These are phyloP conservation scores for Beta lomatogona DNA, from an alignment of 179 eudicot genomes.

Conservation along the genomic window DNA sequence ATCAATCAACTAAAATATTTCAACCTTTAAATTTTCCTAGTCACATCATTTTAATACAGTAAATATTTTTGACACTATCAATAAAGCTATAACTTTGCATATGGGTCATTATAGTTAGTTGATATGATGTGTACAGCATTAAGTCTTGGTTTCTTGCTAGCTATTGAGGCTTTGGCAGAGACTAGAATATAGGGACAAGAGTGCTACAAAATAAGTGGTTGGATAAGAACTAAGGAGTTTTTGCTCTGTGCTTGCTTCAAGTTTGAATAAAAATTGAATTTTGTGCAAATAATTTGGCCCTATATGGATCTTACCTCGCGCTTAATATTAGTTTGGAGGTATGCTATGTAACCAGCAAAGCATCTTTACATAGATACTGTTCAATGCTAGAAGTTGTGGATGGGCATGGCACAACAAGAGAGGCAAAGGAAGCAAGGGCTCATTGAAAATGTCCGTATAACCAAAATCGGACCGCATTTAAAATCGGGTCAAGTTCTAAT, in stretches of 20 bases:
- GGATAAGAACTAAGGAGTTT: not conserved
- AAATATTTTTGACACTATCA: too few species aligned
- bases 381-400: not conserved
- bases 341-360: too few species aligned
- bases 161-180: not conserved
- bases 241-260: not conserved
- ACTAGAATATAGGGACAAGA: not conserved
- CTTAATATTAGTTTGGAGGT: not conserved
- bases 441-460: too few species aligned
- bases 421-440: not conserved
- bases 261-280: not conserved
- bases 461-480: too few species aligned
- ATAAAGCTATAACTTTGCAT: not conserved
- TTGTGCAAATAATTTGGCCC: not conserved
- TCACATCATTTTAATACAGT: not conserved
- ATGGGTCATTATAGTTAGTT: not conserved
- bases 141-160: not conserved
- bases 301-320: too few species aligned
- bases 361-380: too few species aligned
- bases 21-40: not conserved
- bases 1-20: not conserved
- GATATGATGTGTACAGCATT: not conserved
- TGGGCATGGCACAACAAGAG: not conserved
- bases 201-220: not conserved
- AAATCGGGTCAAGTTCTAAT: too few species aligned